Conservation (phyloP, 2,329 filamentous ascomycete species). For the Ceratocystis alfenasii region DNA sequence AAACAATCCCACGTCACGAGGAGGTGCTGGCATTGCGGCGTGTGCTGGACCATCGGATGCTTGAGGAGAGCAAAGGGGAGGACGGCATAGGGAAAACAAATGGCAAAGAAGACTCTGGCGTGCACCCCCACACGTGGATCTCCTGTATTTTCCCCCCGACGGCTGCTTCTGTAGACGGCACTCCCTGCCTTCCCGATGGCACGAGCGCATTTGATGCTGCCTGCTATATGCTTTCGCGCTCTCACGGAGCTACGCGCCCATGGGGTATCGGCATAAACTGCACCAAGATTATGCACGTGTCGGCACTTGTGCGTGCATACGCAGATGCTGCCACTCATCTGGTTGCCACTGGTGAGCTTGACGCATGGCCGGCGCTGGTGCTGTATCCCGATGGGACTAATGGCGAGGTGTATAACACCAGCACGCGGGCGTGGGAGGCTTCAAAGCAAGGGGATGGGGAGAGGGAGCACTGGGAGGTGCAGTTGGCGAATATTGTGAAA, state of each 20-base stretch:
- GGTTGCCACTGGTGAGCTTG: conserved; percentile 28
- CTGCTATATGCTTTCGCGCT: conserved; percentile 31
- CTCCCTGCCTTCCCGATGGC: conserved; percentile 45
- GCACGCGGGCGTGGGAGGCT: conserved; percentile 46
- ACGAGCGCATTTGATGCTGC: conserved; percentile 31
- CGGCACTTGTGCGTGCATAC: conserved; percentile 41
- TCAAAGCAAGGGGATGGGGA: conserved; percentile 21
- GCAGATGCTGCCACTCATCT: conserved; percentile 38
- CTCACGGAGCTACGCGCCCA: conserved; percentile 30
- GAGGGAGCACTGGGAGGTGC: conserved; percentile 35
- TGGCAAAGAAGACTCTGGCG: conserved; percentile 15
- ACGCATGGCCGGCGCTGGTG: conserved; percentile 42
- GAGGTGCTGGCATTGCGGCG: conserved; percentile 48
- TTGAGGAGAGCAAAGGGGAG: too few relatives aligned
- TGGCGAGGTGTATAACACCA: conserved; percentile 54
- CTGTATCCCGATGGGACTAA: conserved; percentile 59
- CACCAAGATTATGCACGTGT: conserved; percentile 52
- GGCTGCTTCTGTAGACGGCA: conserved; percentile 31
- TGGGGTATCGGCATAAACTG: conserved; percentile 59
- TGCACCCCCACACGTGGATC: conserved; percentile 43
- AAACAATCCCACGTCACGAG: conserved; percentile 52
- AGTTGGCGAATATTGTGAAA: conserved; percentile 34
- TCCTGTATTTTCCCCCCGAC: conserved; percentile 46
- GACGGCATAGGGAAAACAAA: too few relatives aligned
- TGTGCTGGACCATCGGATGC: conserved; percentile 27